These are phyloP conservation scores for Aulographum hederae DNA, from an alignment of 2,329 filamentous ascomycete genomes.

Conservation along the genomic window DNA sequence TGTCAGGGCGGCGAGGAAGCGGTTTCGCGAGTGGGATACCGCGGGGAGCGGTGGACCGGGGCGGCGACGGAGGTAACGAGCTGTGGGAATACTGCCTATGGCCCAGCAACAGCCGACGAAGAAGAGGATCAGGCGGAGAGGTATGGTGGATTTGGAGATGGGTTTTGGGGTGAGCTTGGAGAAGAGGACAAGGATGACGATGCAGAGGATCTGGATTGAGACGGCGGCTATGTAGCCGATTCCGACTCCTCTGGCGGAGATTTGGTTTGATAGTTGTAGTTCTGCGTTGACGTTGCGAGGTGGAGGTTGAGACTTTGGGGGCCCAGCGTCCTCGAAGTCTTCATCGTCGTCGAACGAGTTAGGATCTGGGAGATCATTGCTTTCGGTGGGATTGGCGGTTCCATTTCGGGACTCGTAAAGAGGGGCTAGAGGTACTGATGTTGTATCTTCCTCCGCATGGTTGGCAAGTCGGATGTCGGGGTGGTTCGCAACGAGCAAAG, in stretches of 20 bases:
- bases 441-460: constrained; percentile 8
- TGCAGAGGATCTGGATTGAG: constrained; percentile 60
- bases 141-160: constrained; percentile 59
- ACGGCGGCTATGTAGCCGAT: constrained; percentile 77
- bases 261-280: constrained; percentile 61
- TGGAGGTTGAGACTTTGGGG: constrained; percentile 4
- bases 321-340: constrained; percentile 14
- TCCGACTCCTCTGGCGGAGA: constrained; percentile 76
- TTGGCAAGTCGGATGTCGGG: constrained; percentile 24
- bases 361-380: constrained; percentile 11
- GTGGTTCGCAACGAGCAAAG: constrained; percentile 70
- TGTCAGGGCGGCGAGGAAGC: constrained; percentile 11
- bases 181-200: constrained; percentile 47
- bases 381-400: constrained; percentile 3
- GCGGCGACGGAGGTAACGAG: constrained; percentile 64
- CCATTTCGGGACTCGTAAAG: too few relatives aligned
- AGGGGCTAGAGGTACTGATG: background rate
- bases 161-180: constrained; percentile 15
- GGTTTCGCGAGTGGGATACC: constrained; percentile 11
- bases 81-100: constrained; percentile 65
- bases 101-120: constrained; percentile 81
- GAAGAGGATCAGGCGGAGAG: constrained; percentile 65
- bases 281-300: constrained; percentile 33
- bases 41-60: constrained; percentile 72
- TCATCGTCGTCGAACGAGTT: background rate